Percentiles rank a stretch among this genome's conserved stretches.
Evolutionary conservation across 176 grass and related monocot genomes (phyloP).

Genomic region (Oryza coarctata): DNA sequence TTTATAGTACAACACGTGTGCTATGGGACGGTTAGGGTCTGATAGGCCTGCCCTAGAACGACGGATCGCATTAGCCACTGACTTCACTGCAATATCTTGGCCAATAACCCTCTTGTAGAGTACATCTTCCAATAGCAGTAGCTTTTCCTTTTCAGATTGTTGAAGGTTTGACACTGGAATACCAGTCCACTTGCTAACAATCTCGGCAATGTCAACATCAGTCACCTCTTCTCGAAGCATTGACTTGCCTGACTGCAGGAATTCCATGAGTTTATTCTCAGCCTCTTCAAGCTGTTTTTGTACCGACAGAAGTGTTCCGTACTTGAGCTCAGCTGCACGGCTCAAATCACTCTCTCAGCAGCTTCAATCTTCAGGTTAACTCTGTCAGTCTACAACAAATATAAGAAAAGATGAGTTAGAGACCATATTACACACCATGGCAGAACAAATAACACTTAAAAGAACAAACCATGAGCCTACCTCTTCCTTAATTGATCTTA

Average conservation of each 20-base stretch:
- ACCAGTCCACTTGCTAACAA: slow-evolving; percentile 96
- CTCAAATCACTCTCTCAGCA: slow-evolving; percentile 82
- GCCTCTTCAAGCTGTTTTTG: slow-evolving; percentile 84
- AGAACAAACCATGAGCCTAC: slow-evolving; percentile 43
- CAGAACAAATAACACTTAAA: slow-evolving; percentile 6
- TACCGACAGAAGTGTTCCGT: slow-evolving; percentile 72
- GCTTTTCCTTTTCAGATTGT: slow-evolving; percentile 89
- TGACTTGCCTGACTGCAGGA: slow-evolving; percentile 80
- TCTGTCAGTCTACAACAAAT: slow-evolving; percentile 72
- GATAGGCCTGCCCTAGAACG: slow-evolving; percentile 89
- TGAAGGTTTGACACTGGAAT: slow-evolving; percentile 95
- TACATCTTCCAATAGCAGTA: slow-evolving; percentile 76
- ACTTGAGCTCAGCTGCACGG: slow-evolving; percentile 94
- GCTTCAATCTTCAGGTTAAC: slow-evolving; percentile 97
- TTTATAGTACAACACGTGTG: no score
- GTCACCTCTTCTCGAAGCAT: slow-evolving; percentile 91
- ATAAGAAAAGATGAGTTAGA: slow-evolving; percentile 19
- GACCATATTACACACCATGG: neutral
- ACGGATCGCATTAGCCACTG: slow-evolving; percentile 86
- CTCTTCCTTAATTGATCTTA: slow-evolving; percentile 90
- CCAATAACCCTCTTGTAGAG: slow-evolving; percentile 94
- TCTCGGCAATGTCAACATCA: slow-evolving; percentile 83
- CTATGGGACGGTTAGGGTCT: slow-evolving; percentile 93
- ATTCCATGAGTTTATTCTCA: slow-evolving; percentile 80
- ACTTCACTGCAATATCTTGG: slow-evolving; percentile 88